A percentile compares a stretch with the other conserved stretches of the same genome.
These are phyloP conservation scores for Barnettozyma salicaria DNA, from an alignment of 805 yeast genomes.

Conservation along the genomic window DNA sequence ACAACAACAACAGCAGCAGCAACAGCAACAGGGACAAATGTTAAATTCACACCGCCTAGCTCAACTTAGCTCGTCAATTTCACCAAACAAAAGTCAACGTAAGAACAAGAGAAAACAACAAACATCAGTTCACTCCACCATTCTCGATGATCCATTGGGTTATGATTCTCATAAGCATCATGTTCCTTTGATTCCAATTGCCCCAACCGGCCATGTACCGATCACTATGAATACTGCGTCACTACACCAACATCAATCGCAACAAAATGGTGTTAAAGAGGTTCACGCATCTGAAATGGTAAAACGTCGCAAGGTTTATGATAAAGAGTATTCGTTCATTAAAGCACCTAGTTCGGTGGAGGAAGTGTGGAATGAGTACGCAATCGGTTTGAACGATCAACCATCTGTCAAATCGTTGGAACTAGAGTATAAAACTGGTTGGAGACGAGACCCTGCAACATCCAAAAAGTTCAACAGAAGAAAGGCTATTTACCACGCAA, in stretches of 20 bases:
- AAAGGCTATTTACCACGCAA: constrained; percentile 48
- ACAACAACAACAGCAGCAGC: constrained; percentile 7
- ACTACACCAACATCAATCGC: background rate
- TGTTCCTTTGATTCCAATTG: constrained; percentile 7
- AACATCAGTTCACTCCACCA: constrained; percentile 15
- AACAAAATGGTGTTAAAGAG: background rate
- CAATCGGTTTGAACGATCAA: constrained; percentile 44
- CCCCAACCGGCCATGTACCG: constrained; percentile 12
- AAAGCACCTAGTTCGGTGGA: constrained; percentile 40
- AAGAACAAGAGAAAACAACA: constrained; percentile 14
- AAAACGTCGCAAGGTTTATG: constrained; percentile 26
- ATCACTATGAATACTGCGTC: constrained; percentile 7
- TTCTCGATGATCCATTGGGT: constrained; percentile 18
- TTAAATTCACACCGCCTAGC: background rate
- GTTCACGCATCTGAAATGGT: constrained; percentile 4
- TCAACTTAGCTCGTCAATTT: background rate
- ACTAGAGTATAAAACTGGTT: constrained; percentile 41
- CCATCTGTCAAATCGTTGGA: constrained; percentile 48
- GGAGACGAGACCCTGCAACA: constrained; percentile 52
- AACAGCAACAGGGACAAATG: constrained; percentile 6
- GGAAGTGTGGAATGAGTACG: constrained; percentile 54
- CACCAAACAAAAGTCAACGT: constrained; percentile 8
- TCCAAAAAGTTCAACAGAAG: constrained; percentile 48
- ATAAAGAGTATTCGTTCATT: constrained; percentile 32
- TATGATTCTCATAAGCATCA: constrained; percentile 2